These are phyloP conservation scores for Metschnikowia henanensis DNA, from an alignment of 805 yeast genomes.

Conservation along the genomic window DNA sequence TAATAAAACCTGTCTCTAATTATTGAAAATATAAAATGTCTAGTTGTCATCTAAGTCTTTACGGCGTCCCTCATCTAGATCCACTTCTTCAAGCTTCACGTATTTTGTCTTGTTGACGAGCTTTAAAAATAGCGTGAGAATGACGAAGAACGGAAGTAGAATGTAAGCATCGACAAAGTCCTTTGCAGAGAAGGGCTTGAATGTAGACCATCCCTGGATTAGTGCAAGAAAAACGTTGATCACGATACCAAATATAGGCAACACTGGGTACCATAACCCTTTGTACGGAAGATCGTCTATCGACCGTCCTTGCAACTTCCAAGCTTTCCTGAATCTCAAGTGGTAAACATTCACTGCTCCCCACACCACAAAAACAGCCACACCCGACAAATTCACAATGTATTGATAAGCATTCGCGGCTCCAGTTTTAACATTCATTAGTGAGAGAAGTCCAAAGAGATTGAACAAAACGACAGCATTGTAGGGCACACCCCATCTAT, in stretches of 20 bases:
- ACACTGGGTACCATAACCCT: slow-evolving; percentile 48
- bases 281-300: slow-evolving; percentile 35
- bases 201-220: slow-evolving; percentile 66
- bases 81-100: slow-evolving; percentile 44
- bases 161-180: slow-evolving; percentile 59
- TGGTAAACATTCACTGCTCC: slow-evolving; percentile 57
- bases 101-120: slow-evolving; percentile 40
- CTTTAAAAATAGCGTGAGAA: slow-evolving; percentile 40
- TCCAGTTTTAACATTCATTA: slow-evolving; percentile 58
- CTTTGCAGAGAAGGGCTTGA: slow-evolving; percentile 53
- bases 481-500: slow-evolving; percentile 63
- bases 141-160: slow-evolving; percentile 55
- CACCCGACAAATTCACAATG: slow-evolving; percentile 64
- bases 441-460: slow-evolving; percentile 52
- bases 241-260: slow-evolving; percentile 49
- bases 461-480: slow-evolving; percentile 57
- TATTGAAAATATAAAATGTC: background rate
- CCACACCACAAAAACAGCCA: slow-evolving; percentile 70
- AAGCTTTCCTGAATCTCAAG: slow-evolving; percentile 51
- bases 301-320: slow-evolving; percentile 38
- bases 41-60: slow-evolving; percentile 26
- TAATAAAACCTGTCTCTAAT: too few species aligned
- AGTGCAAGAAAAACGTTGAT: slow-evolving; percentile 54
- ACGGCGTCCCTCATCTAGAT: slow-evolving; percentile 53
- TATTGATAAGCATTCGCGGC: slow-evolving; percentile 60